Percentiles rank a stretch among this genome's conserved stretches.
Conservation (phyloP, 345 rosid species). For the Sisymbrium altissimum region DNA sequence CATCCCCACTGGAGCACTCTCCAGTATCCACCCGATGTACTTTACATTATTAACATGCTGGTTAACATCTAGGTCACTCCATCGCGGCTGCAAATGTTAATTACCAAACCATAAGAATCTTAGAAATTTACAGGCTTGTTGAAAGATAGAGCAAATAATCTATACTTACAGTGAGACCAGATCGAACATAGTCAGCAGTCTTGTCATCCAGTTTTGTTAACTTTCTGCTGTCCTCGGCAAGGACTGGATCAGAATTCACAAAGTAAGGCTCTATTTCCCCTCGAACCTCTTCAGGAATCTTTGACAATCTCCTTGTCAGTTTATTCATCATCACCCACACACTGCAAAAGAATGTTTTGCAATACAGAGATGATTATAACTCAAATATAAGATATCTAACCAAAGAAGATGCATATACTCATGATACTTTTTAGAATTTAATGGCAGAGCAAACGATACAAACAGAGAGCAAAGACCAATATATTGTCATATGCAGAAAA, state of each 20-base stretch:
- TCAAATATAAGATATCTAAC: not conserved
- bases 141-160: not conserved
- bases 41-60: conserved; percentile 99
- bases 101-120: conserved; percentile 4
- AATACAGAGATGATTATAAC: conserved; percentile 14
- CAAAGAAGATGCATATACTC: not conserved
- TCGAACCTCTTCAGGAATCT: conserved; percentile 89
- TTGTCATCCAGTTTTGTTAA: conserved; percentile 76
- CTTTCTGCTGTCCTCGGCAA: conserved; percentile 84
- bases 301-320: conserved; percentile 83
- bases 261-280: conserved; percentile 79
- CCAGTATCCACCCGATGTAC: conserved; percentile 96
- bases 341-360: conserved; percentile 41
- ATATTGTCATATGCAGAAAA: too few relatives aligned
- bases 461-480: too few relatives aligned
- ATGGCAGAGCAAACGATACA: too few relatives aligned
- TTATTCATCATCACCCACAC: conserved; percentile 99
- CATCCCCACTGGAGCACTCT: conserved; percentile 86
- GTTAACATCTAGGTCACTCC: conserved; percentile 97
- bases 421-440: too few relatives aligned
- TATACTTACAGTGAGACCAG: conserved; percentile 79
- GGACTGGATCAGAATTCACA: conserved; percentile 63
- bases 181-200: conserved; percentile 65
- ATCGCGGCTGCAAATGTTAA: conserved; percentile 62
- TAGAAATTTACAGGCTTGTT: not conserved